Evolutionary conservation across 2,329 filamentous ascomycete genomes (phyloP).

Genomic region (Rhynchosporium secalis): DNA sequence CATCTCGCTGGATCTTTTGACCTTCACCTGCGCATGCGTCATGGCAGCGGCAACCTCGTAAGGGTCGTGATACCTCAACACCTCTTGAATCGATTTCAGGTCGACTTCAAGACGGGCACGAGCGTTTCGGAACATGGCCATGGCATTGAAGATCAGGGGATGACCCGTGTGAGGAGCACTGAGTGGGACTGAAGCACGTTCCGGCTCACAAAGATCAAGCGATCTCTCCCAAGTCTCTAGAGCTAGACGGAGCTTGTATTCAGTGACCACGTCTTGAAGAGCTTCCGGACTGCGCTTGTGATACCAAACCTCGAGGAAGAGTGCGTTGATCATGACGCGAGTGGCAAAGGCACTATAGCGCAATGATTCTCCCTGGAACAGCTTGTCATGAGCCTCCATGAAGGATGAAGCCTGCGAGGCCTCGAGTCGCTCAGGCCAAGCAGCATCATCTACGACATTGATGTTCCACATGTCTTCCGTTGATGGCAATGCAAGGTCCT

Average conservation of each 20-base stretch:
- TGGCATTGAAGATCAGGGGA: conserved; percentile 95
- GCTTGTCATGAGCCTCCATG: conserved; percentile 88
- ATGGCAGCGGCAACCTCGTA: conserved; percentile 97
- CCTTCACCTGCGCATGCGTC: conserved; percentile 89
- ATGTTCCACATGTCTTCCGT: conserved; percentile 95
- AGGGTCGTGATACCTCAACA: conserved; percentile 92
- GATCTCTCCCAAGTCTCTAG: conserved; percentile 99
- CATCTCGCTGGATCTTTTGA: conserved; percentile 95
- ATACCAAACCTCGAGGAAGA: conserved; percentile 98
- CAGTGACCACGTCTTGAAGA: conserved; percentile 93
- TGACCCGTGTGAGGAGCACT: conserved; percentile 95
- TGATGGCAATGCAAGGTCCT: conserved; percentile 86
- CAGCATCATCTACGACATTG: conserved; percentile 70
- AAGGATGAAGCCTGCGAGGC: conserved; percentile 78
- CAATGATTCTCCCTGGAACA: conserved; percentile 89
- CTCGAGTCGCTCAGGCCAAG: conserved; percentile 80
- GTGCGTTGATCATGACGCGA: conserved; percentile 96
- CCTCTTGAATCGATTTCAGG: conserved; percentile 89
- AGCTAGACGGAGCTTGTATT: conserved; percentile 94
- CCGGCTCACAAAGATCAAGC: conserved; percentile 87
- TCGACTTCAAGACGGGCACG: conserved; percentile 91
- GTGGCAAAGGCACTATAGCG: conserved; percentile 96
- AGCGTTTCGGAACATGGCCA: conserved; percentile 94
- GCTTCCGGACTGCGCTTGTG: conserved; percentile 98
- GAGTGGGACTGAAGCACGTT: conserved; percentile 82